phyloP scores from a whole-genome alignment of 2,329 filamentous ascomycete species.

The Penicillium psychrosexuale region DNA sequence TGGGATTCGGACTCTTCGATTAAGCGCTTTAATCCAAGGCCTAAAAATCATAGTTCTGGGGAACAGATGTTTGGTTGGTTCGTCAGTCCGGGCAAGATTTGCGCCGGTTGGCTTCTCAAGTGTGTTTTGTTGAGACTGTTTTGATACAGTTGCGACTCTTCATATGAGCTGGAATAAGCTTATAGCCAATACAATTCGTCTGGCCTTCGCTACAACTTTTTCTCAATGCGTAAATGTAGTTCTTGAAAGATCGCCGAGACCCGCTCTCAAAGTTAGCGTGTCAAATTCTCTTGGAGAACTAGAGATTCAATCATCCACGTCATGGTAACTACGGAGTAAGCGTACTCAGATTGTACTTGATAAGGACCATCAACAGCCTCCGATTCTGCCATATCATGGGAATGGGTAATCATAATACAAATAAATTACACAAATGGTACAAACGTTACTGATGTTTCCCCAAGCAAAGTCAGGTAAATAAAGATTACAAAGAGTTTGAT shows the following conservation, averaged over 20 bases:
- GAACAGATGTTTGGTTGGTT: conserved; percentile 46
- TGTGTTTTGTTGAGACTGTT: conserved; percentile 32
- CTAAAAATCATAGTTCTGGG: conserved; percentile 62
- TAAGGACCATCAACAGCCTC: background rate
- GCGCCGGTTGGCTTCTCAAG: conserved; percentile 29
- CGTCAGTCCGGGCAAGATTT: conserved; percentile 29
- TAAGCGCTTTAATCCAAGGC: conserved; percentile 36
- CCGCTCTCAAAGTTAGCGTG: background rate
- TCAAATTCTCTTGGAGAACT: background rate
- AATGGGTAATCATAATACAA: background rate
- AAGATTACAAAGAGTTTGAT: background rate
- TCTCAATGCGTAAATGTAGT: background rate
- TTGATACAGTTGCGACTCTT: conserved; percentile 38
- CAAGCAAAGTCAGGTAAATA: background rate
- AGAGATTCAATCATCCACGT: background rate
- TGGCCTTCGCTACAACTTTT: conserved; percentile 25
- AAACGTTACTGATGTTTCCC: background rate
- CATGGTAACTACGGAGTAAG: background rate
- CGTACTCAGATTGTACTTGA: background rate
- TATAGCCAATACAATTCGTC: conserved; percentile 38
- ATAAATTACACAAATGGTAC: background rate
- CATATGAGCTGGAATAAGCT: conserved; percentile 34
- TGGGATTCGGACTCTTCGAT: conserved; percentile 74
- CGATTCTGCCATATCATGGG: background rate
- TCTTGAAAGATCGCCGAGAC: background rate